Percentiles rank a stretch among this genome's conserved stretches.
Evolutionary conservation across 192 early-diverging fungal species (phyloP).

Genomic region (Coemansia umbellata): DNA sequence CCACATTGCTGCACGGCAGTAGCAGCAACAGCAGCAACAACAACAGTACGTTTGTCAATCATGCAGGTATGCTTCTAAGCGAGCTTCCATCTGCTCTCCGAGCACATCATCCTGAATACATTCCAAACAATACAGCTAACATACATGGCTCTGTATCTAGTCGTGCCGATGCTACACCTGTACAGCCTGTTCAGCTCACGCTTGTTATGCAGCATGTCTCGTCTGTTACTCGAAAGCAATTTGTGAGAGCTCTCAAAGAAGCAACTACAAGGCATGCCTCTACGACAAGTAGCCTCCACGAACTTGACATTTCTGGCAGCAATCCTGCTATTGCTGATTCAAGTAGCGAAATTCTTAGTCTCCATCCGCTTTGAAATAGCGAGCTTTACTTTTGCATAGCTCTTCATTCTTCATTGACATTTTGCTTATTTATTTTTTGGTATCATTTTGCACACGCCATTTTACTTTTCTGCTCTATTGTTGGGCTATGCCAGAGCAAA

Average conservation of each 20-base stretch:
- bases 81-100: neutral
- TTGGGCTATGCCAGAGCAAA: no score
- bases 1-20: conserved; percentile 10
- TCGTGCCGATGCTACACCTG: conserved; percentile 14
- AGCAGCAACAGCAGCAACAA: conserved; percentile 20
- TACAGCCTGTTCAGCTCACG: conserved; percentile 27
- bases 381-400: neutral
- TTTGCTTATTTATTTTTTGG: neutral
- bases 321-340: conserved; percentile 12
- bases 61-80: neutral
- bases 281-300: neutral
- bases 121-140: neutral
- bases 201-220: conserved; percentile 49
- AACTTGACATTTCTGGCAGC: neutral
- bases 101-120: neutral
- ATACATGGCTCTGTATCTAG: neutral
- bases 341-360: conserved; percentile 32
- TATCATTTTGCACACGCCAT: neutral
- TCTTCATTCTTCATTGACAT: neutral
- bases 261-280: conserved; percentile 11
- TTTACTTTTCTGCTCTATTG: no score
- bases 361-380: conserved; percentile 25
- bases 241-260: conserved; percentile 45
- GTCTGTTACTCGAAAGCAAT: conserved; percentile 38
- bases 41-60: conserved; percentile 11